Conservation (phyloP, 2,329 filamentous ascomycete genomes). For the Alternaria brassicicola region DNA sequence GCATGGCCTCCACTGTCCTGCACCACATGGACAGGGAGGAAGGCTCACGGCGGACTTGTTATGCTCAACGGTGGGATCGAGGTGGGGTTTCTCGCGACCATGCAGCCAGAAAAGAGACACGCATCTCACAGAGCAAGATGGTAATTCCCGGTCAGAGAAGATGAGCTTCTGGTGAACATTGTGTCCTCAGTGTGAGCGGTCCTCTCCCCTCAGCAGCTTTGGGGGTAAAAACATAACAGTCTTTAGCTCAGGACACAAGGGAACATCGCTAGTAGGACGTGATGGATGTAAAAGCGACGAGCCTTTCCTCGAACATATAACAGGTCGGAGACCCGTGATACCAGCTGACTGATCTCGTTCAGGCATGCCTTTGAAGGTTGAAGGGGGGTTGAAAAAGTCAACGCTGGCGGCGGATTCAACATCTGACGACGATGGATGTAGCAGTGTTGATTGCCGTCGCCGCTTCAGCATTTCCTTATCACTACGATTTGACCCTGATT, state of each 20-base stretch:
- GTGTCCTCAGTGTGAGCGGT: neutral
- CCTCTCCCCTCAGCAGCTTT: neutral
- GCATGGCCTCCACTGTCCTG: too few relatives aligned
- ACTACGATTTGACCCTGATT: neutral
- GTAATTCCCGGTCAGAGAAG: neutral
- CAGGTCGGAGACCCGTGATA: neutral
- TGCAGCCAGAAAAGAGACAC: too few relatives aligned
- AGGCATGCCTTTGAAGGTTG: neutral
- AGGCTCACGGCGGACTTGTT: too few relatives aligned
- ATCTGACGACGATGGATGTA: slow-evolving; percentile 13
- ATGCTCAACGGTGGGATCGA: too few relatives aligned
- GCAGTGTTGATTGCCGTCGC: slow-evolving; percentile 9
- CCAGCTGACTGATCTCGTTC: neutral
- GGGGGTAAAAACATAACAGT: slow-evolving; percentile 7
- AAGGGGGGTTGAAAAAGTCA: neutral
- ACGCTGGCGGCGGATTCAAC: neutral
- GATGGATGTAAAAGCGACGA: slow-evolving; percentile 36
- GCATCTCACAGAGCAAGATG: too few relatives aligned
- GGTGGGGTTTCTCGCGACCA: too few relatives aligned
- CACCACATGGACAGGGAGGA: too few relatives aligned
- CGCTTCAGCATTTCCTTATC: neutral
- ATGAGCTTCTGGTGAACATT: neutral
- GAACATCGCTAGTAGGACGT: slow-evolving; percentile 5
- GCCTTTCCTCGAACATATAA: neutral
- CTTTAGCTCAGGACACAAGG: neutral